Conservation (phyloP, 2,329 filamentous ascomycete genomes). For the Ceratocystis albifundus region DNA sequence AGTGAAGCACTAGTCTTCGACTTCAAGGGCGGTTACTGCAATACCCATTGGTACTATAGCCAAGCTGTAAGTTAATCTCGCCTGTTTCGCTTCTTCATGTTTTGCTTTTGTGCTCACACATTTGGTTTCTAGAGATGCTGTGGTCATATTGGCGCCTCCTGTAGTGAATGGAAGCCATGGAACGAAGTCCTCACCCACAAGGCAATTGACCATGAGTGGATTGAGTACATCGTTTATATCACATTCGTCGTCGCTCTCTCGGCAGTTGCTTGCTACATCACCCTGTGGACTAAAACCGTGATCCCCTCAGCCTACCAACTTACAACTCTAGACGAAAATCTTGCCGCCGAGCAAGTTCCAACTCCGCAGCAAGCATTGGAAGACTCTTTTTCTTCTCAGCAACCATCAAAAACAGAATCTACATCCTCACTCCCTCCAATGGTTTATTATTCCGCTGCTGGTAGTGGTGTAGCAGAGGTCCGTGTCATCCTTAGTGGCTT, state of each 20-base stretch:
- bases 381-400: conserved; percentile 24
- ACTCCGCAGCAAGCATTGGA: conserved; percentile 34
- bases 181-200: conserved; percentile 38
- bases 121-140: conserved; percentile 37
- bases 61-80: conserved; percentile 44
- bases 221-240: conserved; percentile 70
- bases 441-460: conserved; percentile 91
- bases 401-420: conserved; percentile 31
- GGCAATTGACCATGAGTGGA: conserved; percentile 43
- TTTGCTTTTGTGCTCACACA: background rate
- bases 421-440: conserved; percentile 51
- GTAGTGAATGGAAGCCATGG: conserved; percentile 48
- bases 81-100: conserved; percentile 21
- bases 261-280: conserved; percentile 62
- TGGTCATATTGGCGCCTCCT: conserved; percentile 38
- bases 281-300: conserved; percentile 82
- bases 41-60: conserved; percentile 56
- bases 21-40: conserved; percentile 80
- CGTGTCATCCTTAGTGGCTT: conserved; percentile 97
- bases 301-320: conserved; percentile 81
- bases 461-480: conserved; percentile 92
- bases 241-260: conserved; percentile 59
- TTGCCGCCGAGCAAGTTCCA: conserved; percentile 52
- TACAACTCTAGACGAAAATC: conserved; percentile 82
- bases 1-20: conserved; percentile 80